A percentile compares a stretch with the other conserved stretches of the same genome.
These are phyloP conservation scores for Botrytis sinoallii DNA, from an alignment of 2,329 filamentous ascomycete genomes.

Conservation along the genomic window DNA sequence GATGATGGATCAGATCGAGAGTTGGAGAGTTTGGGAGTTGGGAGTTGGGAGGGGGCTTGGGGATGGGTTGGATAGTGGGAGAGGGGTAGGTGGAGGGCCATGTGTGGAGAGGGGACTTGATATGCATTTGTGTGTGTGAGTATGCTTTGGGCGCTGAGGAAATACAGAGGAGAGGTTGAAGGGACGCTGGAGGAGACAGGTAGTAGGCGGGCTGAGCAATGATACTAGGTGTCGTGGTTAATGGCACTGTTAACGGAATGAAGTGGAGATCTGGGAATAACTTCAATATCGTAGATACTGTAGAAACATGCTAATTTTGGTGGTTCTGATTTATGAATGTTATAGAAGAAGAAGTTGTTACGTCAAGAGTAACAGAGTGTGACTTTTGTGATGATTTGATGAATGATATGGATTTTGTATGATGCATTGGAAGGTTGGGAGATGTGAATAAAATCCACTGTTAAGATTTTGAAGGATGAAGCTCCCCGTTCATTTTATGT, in stretches of 20 bases:
- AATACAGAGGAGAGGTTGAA: neutral
- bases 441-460: neutral
- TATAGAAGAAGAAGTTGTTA: neutral
- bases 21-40: neutral
- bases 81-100: fast-evolving
- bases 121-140: neutral
- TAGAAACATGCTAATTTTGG: neutral
- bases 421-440: neutral
- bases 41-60: neutral
- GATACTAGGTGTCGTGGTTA: neutral
- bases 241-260: neutral
- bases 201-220: neutral
- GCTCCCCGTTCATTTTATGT: neutral
- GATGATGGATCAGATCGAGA: neutral
- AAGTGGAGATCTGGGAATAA: neutral
- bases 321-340: neutral
- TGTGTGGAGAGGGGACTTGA: neutral
- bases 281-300: neutral
- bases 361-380: neutral
- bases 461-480: neutral
- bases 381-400: neutral
- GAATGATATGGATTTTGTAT: neutral
- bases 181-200: neutral
- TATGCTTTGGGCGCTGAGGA: neutral
- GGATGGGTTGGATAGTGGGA: neutral